Base-by-base conservation (phyloP, 768 basidiomycete genomes). In the Phaffia tasmanica region DNA sequence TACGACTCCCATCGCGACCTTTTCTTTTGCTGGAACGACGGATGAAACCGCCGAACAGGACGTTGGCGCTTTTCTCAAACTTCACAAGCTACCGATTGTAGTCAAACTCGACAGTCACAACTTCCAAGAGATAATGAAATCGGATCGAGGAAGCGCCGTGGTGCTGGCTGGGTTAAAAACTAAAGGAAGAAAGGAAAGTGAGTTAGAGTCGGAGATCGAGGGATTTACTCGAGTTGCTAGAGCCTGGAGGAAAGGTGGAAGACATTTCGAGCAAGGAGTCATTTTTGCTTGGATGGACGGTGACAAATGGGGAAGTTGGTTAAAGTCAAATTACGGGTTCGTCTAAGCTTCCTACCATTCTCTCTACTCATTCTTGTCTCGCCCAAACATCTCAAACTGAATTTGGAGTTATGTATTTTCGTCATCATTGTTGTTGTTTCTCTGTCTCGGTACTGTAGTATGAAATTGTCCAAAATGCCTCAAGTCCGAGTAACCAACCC, bases 251-350 rank as follows among this genome's bases (percentile, higher is more conserved):
- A 71, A 78, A 62, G 76, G 75, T 49, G 78, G 79, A 46, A 79
- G 77, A 29, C 64, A 69, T 62, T 72, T 71, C 51, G 58, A 69
- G 69, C 53, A 74, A 62, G 68, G 77, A 49, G 85, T 94, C 0
- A 82, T 92, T 58, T 95, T 92, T 76, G 81, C 86, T 11, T 91
- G 86, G 86, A 91, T 95, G 83, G 89, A 99, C 73, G 82, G 79
- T 1, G 84, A 83, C 29, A 82, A 81, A 75, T 97, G 94, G 92
- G 80, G 76, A 29, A 84, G 82, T 60, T 97, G 92, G 92, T 79
- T 94, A 78, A 90, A 88, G 80, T 85, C 84, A 71, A 90, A 90
- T 84, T 98, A 97, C 77, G 85, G 86, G 32, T 75, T 62, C 59
- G 75, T 72, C 11, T 4, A 25, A n/a, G 55, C 47, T 11, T 1